These are phyloP conservation scores for Zygosaccharomyces sapae DNA, from an alignment of 1,139 yeast species.

Conservation along the genomic window DNA sequence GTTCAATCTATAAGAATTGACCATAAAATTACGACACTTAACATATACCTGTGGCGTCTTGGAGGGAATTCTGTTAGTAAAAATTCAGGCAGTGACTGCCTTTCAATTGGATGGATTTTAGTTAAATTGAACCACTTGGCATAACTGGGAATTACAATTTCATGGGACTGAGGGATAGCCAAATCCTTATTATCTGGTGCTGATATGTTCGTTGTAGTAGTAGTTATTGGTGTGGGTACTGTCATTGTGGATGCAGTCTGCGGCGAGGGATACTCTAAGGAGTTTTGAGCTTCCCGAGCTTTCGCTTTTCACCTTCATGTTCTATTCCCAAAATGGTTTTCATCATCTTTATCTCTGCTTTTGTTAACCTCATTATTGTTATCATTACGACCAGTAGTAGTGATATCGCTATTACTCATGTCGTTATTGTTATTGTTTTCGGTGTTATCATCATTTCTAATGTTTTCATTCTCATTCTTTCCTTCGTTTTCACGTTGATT, in stretches of 20 bases:
- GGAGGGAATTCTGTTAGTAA: conserved; percentile 69
- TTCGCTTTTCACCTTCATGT: neutral
- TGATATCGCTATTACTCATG: conserved; percentile 1
- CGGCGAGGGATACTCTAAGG: too few species aligned
- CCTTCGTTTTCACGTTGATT: neutral
- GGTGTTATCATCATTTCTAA: neutral
- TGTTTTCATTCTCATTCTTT: neutral
- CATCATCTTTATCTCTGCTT: conserved; percentile 37
- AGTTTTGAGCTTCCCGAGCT: neutral
- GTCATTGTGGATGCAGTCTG: neutral
- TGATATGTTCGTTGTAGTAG: neutral
- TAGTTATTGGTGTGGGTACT: neutral
- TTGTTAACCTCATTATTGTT: conserved; percentile 1
- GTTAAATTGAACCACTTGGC: conserved; percentile 84
- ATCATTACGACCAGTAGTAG: conserved; percentile 1
- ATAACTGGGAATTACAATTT: conserved; percentile 89
- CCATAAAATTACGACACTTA: conserved; percentile 89
- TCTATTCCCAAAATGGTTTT: conserved; percentile 1
- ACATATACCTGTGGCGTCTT: conserved; percentile 86
- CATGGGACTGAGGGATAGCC: conserved; percentile 64
- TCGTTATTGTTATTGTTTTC: conserved; percentile 2
- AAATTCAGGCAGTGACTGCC: conserved; percentile 84
- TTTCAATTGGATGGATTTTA: conserved; percentile 59
- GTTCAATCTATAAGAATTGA: conserved; percentile 84
- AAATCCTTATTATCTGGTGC: conserved; percentile 9